Percentiles rank a stretch among this genome's conserved stretches.
Evolutionary conservation across 208 protist species (phyloP).

Genomic region (Leishmania martiniquensis): DNA sequence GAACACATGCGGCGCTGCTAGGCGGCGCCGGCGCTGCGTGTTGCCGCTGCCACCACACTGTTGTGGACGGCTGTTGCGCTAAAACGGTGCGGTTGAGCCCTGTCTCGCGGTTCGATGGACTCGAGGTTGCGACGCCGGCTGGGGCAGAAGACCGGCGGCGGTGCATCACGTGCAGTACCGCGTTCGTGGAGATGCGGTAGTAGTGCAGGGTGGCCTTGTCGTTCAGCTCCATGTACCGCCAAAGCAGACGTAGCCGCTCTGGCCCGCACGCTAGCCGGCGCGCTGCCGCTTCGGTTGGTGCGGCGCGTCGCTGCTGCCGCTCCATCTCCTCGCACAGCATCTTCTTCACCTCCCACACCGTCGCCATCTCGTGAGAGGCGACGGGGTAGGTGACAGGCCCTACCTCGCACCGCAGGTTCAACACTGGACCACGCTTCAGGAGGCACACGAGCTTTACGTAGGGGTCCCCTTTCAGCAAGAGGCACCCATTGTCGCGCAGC

Average conservation of each 20-base stretch:
- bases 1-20: neutral
- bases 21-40: neutral
- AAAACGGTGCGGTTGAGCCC: neutral
- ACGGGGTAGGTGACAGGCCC: constrained; percentile 39
- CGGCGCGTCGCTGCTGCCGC: constrained; percentile 24
- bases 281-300: neutral
- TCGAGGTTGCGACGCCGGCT: neutral
- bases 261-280: constrained; percentile 37
- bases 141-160: constrained; percentile 18
- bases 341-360: constrained; percentile 81
- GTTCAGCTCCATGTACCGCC: constrained; percentile 89
- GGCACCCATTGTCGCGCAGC: constrained; percentile 75
- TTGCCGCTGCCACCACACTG: constrained; percentile 23
- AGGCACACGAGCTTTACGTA: constrained; percentile 73
- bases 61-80: constrained; percentile 1
- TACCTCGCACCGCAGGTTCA: constrained; percentile 70
- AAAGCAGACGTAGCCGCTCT: constrained; percentile 73
- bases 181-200: constrained; percentile 83
- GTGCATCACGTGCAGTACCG: constrained; percentile 54
- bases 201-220: constrained; percentile 82
- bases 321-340: constrained; percentile 59
- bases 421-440: constrained; percentile 66
- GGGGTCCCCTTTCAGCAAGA: constrained; percentile 88
- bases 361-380: constrained; percentile 54
- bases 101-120: neutral